Base-by-base conservation (phyloP, 306 rosid genomes). In the Betula pendula region DNA sequence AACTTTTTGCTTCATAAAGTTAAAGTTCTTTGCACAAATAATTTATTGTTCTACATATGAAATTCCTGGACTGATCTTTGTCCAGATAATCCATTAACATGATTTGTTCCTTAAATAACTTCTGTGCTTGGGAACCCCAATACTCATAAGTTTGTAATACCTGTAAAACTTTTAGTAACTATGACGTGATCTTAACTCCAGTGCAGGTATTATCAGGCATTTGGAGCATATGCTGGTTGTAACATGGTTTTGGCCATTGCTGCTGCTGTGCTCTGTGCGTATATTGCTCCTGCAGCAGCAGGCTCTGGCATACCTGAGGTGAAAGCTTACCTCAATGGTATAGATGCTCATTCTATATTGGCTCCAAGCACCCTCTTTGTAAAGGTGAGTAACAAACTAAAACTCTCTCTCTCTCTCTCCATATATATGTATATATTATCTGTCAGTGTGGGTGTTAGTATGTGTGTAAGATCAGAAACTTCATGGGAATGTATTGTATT, bases 261-360 rank as follows among this genome's bases (percentile, higher is more conserved):
- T 40, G 95, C 97, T 11, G 91, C 86, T 5, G 67, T 74, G 29
- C 87, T 92, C 11, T 92, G 97, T 72, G 95, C 92, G 70, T 92
- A 77, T 79, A 44, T 90, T 58, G 86, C 90, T 70, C 97, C 97
- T 16, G 93, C 93, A 53, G 97, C 97, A 48, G 95, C 97, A 12
- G 97, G 97, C 22, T 92, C 97, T 10, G 96, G 97, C 59, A 90
- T 92, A 75, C 97, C 97, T 20, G 97, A 92, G 86, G 97, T 92
- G 75, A 92, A 92, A 88, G 95, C 97, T 53, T 92, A 92, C 79
- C 97, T 92, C 80, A 92, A 92, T 51, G 97, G 97, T 24, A 60
- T 92, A 53, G 97, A 92, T 78, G 83, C 93, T 58, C 84, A 85
- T 75, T 85, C 93, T 48, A 90, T 90, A 81, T 74, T 92, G 86